Percentiles rank a stretch among this genome's conserved stretches.
Evolutionary conservation across 1,284 basidiomycete genomes (phyloP).

Genomic region (Moniliophthora roreri): DNA sequence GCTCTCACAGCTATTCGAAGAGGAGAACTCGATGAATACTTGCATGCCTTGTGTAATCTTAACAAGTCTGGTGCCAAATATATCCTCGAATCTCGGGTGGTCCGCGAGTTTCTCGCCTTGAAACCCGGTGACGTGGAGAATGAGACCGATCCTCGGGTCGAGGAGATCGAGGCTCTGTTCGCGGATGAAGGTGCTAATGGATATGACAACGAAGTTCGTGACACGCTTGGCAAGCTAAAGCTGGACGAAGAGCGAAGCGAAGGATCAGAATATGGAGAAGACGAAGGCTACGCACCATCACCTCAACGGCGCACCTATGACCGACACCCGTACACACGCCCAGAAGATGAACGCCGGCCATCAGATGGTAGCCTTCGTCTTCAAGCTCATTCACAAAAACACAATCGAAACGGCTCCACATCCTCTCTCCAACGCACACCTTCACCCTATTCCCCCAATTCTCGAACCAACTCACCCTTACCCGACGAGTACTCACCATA

Average conservation of each 20-base stretch:
- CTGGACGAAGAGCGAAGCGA: constrained; percentile 47
- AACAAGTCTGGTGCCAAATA: constrained; percentile 68
- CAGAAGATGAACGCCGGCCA: constrained; percentile 21
- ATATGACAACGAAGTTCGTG: constrained; percentile 40
- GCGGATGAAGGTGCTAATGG: constrained; percentile 33
- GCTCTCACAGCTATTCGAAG: constrained; percentile 81
- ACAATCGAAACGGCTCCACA: constrained; percentile 49
- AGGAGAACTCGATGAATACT: constrained; percentile 87
- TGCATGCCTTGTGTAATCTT: constrained; percentile 76
- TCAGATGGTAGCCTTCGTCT: constrained; percentile 30
- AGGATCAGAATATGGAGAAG: constrained; percentile 56
- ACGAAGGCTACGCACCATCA: constrained; percentile 50
- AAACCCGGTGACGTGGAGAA: constrained; percentile 87
- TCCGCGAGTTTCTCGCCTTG: constrained; percentile 84
- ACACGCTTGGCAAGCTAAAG: constrained; percentile 48
- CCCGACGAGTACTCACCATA: constrained; percentile 26
- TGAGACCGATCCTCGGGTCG: constrained; percentile 56
- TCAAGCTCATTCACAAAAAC: constrained; percentile 44
- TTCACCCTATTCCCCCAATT: constrained; percentile 34
- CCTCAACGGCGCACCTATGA: constrained; percentile 36
- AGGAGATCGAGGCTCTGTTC: constrained; percentile 57
- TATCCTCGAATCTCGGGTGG: constrained; percentile 79
- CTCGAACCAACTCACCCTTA: constrained; percentile 45
- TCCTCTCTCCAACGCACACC: constrained; percentile 41
- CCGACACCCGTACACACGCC: constrained; percentile 25